Evolutionary conservation across 169 alveolate species (phyloP).

Genomic region (Amoebophrya sp.): DNA sequence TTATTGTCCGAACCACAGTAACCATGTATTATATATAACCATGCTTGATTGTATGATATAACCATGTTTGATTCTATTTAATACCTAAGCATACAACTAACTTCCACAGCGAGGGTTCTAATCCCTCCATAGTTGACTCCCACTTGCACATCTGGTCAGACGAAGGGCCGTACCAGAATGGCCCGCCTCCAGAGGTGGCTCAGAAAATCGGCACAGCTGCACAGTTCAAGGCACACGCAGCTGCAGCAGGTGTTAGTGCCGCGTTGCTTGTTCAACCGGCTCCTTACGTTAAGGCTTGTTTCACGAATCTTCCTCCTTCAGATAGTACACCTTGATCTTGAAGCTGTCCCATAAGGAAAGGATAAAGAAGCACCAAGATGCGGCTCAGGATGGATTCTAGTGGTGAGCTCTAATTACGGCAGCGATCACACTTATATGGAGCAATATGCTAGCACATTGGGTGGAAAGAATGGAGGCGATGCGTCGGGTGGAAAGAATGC

Average conservation of each 20-base stretch:
- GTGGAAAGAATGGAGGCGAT: neutral
- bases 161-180: neutral
- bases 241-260: neutral
- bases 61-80: no score
- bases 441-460: neutral
- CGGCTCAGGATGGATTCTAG: no score
- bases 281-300: no score
- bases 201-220: neutral
- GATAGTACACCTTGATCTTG: no score
- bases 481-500: neutral
- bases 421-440: neutral
- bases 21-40: no score
- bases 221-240: neutral
- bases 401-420: neutral
- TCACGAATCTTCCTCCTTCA: no score
- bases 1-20: no score
- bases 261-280: neutral
- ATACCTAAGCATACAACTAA: no score
- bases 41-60: no score
- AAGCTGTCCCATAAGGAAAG: no score
- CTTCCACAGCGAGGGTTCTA: no score
- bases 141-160: neutral
- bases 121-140: neutral
- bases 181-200: neutral
- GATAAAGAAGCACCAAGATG: no score